Conservation (phyloP, 1,284 basidiomycete species). For the Marasmius oreades region DNA sequence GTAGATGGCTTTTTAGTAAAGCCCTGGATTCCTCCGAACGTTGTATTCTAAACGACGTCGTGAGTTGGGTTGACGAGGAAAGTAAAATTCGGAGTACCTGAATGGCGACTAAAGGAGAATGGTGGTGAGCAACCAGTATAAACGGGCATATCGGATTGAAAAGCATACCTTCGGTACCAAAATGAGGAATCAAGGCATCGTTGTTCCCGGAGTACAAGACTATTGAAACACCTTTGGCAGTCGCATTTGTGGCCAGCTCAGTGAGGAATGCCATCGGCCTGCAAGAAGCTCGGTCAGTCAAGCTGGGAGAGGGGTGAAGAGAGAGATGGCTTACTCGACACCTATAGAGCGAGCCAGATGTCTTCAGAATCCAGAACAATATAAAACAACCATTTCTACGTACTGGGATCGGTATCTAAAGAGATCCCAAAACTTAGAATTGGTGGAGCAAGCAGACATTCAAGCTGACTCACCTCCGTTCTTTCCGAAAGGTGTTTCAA, state of each 20-base stretch:
- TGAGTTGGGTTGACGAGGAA: conserved; percentile 2
- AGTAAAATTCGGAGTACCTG: conserved; percentile 37
- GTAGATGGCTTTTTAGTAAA: conserved; percentile 66
- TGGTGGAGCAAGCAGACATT: neutral
- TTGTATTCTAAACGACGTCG: conserved; percentile 51
- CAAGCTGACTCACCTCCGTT: conserved; percentile 13
- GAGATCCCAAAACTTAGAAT: conserved; percentile 12
- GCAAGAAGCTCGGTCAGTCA: conserved; percentile 13
- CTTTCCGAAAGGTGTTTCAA: conserved; percentile 49
- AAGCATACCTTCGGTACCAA: conserved; percentile 57
- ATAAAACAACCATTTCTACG: conserved; percentile 19
- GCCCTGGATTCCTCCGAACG: conserved; percentile 70
- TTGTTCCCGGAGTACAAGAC: conserved; percentile 68
- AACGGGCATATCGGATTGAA: neutral
- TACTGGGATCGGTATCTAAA: conserved; percentile 41
- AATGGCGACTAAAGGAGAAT: conserved; percentile 47
- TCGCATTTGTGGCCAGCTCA: conserved; percentile 61
- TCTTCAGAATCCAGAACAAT: conserved; percentile 3
- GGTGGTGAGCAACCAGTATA: neutral
- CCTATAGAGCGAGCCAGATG: neutral
- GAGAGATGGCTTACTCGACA: conserved; percentile 36
- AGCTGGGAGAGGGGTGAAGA: neutral
- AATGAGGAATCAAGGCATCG: conserved; percentile 61
- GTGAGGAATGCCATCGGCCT: conserved; percentile 64
- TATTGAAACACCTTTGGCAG: conserved; percentile 43